Conservation (phyloP, 1,284 basidiomycete genomes). For the Grifola frondosa region DNA sequence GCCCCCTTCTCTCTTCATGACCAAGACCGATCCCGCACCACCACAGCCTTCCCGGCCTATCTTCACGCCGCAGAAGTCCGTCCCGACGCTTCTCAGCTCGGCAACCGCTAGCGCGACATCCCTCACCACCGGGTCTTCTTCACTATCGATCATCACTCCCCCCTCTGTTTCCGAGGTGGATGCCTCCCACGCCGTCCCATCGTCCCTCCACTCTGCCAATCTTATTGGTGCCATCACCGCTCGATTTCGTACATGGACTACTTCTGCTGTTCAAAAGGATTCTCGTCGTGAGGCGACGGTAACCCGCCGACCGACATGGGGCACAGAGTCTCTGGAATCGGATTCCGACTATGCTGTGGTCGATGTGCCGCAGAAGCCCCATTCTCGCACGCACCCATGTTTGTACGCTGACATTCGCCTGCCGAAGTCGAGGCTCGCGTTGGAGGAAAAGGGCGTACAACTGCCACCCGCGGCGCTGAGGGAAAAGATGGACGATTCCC, state of each 20-base stretch:
- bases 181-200: slow-evolving; percentile 11
- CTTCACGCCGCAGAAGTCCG: slow-evolving; percentile 29
- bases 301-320: slow-evolving; percentile 13
- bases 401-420: too few relatives aligned
- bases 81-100: slow-evolving; percentile 27
- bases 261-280: slow-evolving; percentile 16
- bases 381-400: slow-evolving; percentile 14
- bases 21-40: slow-evolving; percentile 30
- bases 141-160: slow-evolving; percentile 31
- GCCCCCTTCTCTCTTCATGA: slow-evolving; percentile 48
- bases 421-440: too few relatives aligned
- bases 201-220: slow-evolving; percentile 15
- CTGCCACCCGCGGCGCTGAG: slow-evolving; percentile 2
- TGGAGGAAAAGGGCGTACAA: too few relatives aligned
- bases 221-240: slow-evolving; percentile 22
- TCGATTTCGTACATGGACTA: slow-evolving; percentile 24
- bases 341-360: slow-evolving; percentile 3
- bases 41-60: slow-evolving; percentile 33
- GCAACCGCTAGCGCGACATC: slow-evolving; percentile 29
- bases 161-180: slow-evolving; percentile 19
- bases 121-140: slow-evolving; percentile 29
- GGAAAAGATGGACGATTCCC: slow-evolving; percentile 12
- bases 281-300: slow-evolving; percentile 19
- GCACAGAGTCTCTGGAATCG: slow-evolving; percentile 9
- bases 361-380: slow-evolving; percentile 8